Evolutionary conservation across 176 grass and related monocot species (phyloP), one percentile per base, ranked within the genome.

Genomic region (Triticum urartu): DNA sequence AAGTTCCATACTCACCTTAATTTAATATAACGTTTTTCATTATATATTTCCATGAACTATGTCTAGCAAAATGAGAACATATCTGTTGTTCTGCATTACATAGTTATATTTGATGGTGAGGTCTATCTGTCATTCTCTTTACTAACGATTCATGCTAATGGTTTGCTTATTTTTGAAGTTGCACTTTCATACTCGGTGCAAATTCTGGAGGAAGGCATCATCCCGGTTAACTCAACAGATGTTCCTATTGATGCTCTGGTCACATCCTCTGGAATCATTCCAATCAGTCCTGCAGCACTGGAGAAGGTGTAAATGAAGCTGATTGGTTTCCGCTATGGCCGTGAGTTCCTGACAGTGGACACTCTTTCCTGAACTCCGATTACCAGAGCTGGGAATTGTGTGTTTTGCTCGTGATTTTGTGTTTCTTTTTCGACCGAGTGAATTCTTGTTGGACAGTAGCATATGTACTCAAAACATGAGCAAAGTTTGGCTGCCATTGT

Each of bases 101-200:
- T 24, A 4, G n/a, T 43, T 66, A 54, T 45, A 72, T 73, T 63
- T 84, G 12, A 15, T 74, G 3, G 22, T 47, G 56, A 64, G 24
- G 32, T 60, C 8, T n/a, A 39, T 58, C 74, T 63, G 21, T 9
- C 12, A 72, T 64, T 68, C 10, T 63, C 2, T 17, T 77, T 66
- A 38, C 86, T 28, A 65, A 67, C 62, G 38, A 39, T 7, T 34
- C 58, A 36, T 20, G 13, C 11, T 69, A 40, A 85, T 50, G 5
- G 26, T 45, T 82, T 52, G 74, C 20, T 83, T 78, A 14, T 15
- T 68, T 64, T 65, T 92, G 90, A 85, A 98, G 95, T 94, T 81
- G 90, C 91, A 70, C 93, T 98, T 89, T 91, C 91, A 36, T 98
- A 98, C 66, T 91, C 88, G 18, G 84, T 84, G 68, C 96, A 98